Evolutionary conservation across 768 basidiomycete species (phyloP).

Genomic region (Calvatia gigantea): DNA sequence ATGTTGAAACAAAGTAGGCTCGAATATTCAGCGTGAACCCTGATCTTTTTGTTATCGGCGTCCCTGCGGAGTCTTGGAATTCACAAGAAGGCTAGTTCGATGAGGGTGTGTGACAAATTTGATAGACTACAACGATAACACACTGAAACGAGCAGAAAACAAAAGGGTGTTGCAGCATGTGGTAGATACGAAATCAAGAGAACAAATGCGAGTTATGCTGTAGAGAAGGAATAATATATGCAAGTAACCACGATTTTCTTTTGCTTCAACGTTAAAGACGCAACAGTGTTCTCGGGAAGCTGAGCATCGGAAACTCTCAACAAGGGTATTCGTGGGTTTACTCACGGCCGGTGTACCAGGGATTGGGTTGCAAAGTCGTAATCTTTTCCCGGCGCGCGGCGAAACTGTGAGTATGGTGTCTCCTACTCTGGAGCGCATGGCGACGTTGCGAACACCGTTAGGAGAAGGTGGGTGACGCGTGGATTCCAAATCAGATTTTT

Average conservation of each 20-base stretch:
- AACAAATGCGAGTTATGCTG: too few species aligned
- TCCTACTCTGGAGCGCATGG: constrained; percentile 6
- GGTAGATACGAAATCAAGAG: too few species aligned
- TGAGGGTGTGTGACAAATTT: too few species aligned
- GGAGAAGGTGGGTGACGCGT: neutral
- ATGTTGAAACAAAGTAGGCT: neutral
- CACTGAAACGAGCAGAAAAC: too few species aligned
- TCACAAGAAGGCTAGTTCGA: too few species aligned
- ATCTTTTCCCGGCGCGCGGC: constrained; percentile 30
- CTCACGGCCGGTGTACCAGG: constrained; percentile 54
- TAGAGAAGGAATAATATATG: too few species aligned
- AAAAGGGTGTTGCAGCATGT: too few species aligned
- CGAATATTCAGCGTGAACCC: neutral
- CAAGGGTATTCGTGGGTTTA: constrained; percentile 25
- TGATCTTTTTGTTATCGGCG: neutral
- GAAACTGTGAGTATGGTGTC: neutral
- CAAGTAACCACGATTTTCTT: neutral
- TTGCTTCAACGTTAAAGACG: neutral
- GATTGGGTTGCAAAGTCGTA: constrained; percentile 50
- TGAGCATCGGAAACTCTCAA: too few species aligned
- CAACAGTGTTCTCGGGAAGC: neutral
- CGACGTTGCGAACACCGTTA: too few species aligned
- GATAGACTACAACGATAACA: too few species aligned
- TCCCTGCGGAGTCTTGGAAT: neutral
- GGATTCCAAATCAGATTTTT: neutral